Conservation (phyloP, 768 basidiomycete species). For the Trametes cubensis region DNA sequence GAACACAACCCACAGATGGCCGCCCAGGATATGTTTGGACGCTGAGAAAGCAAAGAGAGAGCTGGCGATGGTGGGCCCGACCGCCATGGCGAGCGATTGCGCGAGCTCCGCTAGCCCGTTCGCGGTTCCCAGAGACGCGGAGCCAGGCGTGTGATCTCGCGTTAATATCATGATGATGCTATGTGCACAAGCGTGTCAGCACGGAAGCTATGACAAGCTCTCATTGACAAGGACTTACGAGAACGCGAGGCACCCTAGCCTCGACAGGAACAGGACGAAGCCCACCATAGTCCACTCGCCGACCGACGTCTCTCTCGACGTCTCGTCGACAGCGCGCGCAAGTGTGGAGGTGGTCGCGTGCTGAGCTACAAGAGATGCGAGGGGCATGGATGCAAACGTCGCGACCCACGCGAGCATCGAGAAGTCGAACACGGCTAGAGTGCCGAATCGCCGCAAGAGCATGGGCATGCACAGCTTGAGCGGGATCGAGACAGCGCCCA, state of each 20-base stretch:
- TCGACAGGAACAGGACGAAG: conserved; percentile 46
- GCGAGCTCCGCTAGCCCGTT: conserved; percentile 40
- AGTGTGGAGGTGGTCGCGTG: conserved; percentile 35
- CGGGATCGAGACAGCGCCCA: conserved; percentile 50
- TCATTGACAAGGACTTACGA: conserved; percentile 44
- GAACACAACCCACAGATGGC: conserved; percentile 32
- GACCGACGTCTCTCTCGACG: conserved; percentile 23
- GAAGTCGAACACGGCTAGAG: conserved; percentile 52
- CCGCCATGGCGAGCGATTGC: conserved; percentile 32
- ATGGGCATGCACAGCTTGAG: conserved; percentile 59
- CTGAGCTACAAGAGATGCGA: conserved; percentile 53
- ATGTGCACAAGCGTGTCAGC: background rate
- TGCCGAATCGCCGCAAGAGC: conserved; percentile 52
- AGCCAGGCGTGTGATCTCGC: conserved; percentile 33
- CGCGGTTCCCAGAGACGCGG: conserved; percentile 35
- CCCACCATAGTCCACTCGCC: conserved; percentile 55
- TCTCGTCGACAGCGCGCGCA: background rate
- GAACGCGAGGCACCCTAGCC: conserved; percentile 52
- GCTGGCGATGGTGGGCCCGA: conserved; percentile 35
- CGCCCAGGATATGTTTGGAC: conserved; percentile 25
- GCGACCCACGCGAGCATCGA: conserved; percentile 58
- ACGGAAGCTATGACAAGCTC: background rate
- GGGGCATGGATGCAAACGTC: conserved; percentile 51
- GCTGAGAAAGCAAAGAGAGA: conserved; percentile 34
- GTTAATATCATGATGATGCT: conserved; percentile 37